Evolutionary conservation across 805 yeast species (phyloP), one percentile per base, ranked within the genome.

Genomic region (Spathaspora passalidarum): DNA sequence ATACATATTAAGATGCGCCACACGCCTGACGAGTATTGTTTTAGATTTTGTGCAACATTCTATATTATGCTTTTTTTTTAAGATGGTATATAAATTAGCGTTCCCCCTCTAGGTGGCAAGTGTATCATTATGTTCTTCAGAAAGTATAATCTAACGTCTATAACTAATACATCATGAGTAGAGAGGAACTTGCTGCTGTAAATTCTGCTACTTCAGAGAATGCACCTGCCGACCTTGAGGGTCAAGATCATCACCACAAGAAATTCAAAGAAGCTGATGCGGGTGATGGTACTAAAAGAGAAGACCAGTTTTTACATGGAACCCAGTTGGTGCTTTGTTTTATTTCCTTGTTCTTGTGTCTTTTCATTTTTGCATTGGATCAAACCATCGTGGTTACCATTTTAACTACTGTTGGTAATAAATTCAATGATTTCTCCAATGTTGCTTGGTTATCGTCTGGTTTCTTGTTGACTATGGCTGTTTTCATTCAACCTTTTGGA

Each of bases 401-500:
- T 19, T 56, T 69, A 40, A 59, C 66, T 3, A 60, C 54, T 1
- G 69, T 69, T 13, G 72, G 73, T 7, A 59, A 62, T 50, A 56
- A 69, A 43, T 70, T 70, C 50, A 43, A 67, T 44, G 59, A 64
- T 3, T 61, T 63, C 39, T 57, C 56, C 45, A 58, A 63, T 47
- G 53, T 69, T n/a, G 73, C 68, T 1, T 70, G 75, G 75, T 51
- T 69, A 22, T 43, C 66, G 2, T 58, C 74, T 0, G 73, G 72
- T 2, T 70, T 67, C 40, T 56, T 69, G 19, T 54, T 70, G 32
- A 52, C 69, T 3, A 60, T 63, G 57, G 56, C 69, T 1, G 66
- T 62, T 4, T 61, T 68, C 45, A 59, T 59, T 9, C 64, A 66
- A n/a, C 59, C 60, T 3, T 69, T 68, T 64, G 74, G 74, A 8